Base-by-base conservation (phyloP, 768 basidiomycete species). In the Tephrocybe sp. region DNA sequence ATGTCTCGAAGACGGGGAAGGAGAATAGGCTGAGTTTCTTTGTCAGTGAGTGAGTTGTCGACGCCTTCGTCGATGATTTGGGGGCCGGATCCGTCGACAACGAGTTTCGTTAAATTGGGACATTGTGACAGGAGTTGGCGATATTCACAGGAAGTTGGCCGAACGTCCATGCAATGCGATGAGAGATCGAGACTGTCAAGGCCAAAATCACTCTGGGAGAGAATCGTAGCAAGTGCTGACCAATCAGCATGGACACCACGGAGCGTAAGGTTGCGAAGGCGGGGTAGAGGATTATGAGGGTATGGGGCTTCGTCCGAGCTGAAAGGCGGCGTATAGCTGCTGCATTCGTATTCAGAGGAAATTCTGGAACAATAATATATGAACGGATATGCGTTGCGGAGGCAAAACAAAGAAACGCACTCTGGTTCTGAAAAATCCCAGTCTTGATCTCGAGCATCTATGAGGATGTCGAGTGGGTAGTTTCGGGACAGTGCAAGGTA, bases 191-290 rank as follows among this genome's bases (percentile, higher is more conserved):
- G 69, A 1, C 60, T 64, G 45, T 64, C 45, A 51, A 53, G 45
- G 69, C 69, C 44, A 17, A 42, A 74, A 78, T 23, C 73, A 65
- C 33, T 83, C 68, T 50, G 76, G 70, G 55, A 83, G 42, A 68
- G 14, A 53, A 56, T 41, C 43, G 56, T 44, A 26, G 72, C 68
- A 36, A 81, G 74, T 20, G 71, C 62, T 2, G 64, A 45, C 83
- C 80, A 85, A 36, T 80, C 69, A 26, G 78, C 70, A 60, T 84
- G 83, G 3, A 86, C 81, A 18, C 84, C 84, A 48, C 73, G 70
- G 11, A 85, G 76, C 1, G 67, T 68, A 18, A 85, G 71, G 33
- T 73, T 65, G n/a, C 68, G 70, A 15, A 86, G 66, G 20, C 64
- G 62, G n/a, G 83, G 76, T 9, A 77, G 66, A 30, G 72, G 61